Percentiles rank a stretch among this genome's conserved stretches.
These are phyloP conservation scores for Nannochloropsis gaditana DNA, from an alignment of 108 stramenopile genomes.

Conservation along the genomic window DNA sequence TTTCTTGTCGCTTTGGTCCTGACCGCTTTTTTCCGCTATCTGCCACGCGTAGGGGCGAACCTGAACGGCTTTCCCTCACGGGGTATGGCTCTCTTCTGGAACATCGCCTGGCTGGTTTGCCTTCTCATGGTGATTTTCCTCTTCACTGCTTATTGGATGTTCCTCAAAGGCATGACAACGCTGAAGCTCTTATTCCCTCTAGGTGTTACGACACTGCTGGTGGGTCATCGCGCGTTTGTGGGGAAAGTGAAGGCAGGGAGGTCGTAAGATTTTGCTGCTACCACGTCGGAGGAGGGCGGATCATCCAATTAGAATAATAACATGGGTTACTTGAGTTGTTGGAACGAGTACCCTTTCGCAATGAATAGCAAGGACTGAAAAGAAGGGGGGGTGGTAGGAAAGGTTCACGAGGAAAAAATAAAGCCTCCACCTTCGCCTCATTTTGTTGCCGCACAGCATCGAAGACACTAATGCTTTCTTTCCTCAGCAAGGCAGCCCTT, in stretches of 20 bases:
- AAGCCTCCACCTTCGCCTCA: no score
- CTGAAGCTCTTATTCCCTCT: background rate
- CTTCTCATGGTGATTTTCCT: background rate
- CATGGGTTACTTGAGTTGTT: no score
- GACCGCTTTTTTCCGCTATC: background rate
- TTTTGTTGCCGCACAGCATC: no score
- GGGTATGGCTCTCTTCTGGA: background rate
- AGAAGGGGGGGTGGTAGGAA: no score
- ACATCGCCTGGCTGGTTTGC: background rate
- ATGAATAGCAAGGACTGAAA: no score
- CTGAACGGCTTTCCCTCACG: background rate
- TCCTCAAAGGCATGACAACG: background rate
- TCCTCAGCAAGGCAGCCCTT: no score
- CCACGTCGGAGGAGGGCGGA: background rate
- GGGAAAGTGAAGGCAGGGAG: no score
- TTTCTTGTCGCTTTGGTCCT: background rate
- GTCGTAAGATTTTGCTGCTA: background rate
- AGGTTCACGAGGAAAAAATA: no score
- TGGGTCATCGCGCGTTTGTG: background rate
- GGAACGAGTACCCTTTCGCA: no score
- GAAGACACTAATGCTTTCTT: no score
- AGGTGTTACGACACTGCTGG: background rate
- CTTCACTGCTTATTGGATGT: background rate
- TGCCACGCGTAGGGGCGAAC: background rate
- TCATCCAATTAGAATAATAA: no score